A percentile compares a stretch with the other conserved stretches of the same genome.
Evolutionary conservation across 768 basidiomycete genomes (phyloP).

Genomic region (Boletellus emodensis): DNA sequence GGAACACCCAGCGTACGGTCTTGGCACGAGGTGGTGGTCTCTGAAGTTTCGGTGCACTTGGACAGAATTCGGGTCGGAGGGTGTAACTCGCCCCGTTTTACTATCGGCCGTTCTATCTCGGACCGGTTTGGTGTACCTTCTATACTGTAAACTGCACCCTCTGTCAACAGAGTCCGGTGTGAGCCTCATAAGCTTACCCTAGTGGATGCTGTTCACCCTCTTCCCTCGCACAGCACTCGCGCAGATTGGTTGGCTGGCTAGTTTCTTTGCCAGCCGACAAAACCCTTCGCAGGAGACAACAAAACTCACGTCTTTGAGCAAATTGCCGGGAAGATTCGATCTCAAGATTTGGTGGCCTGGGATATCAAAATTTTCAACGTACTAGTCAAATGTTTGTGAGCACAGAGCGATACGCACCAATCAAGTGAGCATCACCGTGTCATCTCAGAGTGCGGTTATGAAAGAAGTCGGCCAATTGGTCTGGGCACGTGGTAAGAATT

Average conservation of each 20-base stretch:
- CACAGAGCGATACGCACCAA: too few relatives aligned
- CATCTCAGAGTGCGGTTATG: too few relatives aligned
- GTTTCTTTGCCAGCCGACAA: conserved; percentile 87
- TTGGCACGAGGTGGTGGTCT: conserved; percentile 31
- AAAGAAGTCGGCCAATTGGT: too few relatives aligned
- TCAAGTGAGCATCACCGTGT: too few relatives aligned
- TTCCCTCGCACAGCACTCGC: conserved; percentile 66
- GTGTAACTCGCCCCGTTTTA: conserved; percentile 44
- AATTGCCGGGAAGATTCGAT: too few relatives aligned
- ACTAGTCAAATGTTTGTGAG: too few relatives aligned
- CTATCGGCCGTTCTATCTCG: conserved; percentile 53
- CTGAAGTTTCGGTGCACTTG: conserved; percentile 18
- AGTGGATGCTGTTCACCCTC: conserved; percentile 82
- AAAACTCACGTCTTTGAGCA: too few relatives aligned
- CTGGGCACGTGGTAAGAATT: too few relatives aligned
- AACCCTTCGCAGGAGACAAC: conserved; percentile 93
- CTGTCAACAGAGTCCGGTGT: conserved; percentile 7
- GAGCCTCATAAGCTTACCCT: conserved; percentile 54
- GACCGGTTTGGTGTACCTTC: conserved; percentile 71
- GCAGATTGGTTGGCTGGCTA: conserved; percentile 58
- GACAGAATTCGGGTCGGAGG: conserved; percentile 43
- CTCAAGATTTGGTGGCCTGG: too few relatives aligned
- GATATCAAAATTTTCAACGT: too few relatives aligned
- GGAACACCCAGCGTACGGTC: conserved; percentile 9
- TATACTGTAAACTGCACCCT: conserved; percentile 40